These are phyloP conservation scores for Lactuca saligna DNA, from an alignment of 129 eudicot genomes.

Conservation along the genomic window DNA sequence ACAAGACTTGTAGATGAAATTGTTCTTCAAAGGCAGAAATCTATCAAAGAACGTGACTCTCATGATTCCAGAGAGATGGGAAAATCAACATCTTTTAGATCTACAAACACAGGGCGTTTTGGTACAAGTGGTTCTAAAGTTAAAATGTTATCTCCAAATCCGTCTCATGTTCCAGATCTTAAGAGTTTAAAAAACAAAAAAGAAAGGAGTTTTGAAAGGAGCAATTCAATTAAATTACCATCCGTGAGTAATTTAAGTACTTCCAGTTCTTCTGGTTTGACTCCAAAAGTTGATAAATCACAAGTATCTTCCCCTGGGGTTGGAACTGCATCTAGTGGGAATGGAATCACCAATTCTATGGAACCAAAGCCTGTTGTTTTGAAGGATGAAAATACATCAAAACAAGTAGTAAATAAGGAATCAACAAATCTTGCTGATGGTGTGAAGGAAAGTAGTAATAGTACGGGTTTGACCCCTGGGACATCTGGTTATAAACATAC, in stretches of 20 bases:
- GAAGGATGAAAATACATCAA: slow-evolving; percentile 46
- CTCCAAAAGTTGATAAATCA: slow-evolving; percentile 50
- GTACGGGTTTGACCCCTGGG: slow-evolving; percentile 29
- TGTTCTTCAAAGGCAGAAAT: slow-evolving; percentile 62
- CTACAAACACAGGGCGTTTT: slow-evolving; percentile 47
- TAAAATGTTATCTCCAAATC: slow-evolving; percentile 70
- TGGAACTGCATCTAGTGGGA: slow-evolving; percentile 45
- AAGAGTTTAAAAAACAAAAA: slow-evolving; percentile 52
- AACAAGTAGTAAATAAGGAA: slow-evolving; percentile 34
- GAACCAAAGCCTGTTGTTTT: slow-evolving; percentile 40
- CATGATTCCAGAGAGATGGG: slow-evolving; percentile 55
- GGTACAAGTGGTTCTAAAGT: slow-evolving; percentile 60
- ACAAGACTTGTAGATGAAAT: slow-evolving; percentile 70
- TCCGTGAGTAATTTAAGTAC: slow-evolving; percentile 30
- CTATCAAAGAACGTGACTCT: slow-evolving; percentile 47
- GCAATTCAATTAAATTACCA: slow-evolving; percentile 54
- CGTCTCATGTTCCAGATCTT: slow-evolving; percentile 49
- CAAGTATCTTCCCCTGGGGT: slow-evolving; percentile 23
- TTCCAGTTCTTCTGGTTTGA: slow-evolving; percentile 40
- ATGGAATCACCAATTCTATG: slow-evolving; percentile 34
- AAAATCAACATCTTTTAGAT: slow-evolving; percentile 77
- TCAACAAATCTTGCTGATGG: slow-evolving; percentile 48
- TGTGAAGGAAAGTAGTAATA: slow-evolving; percentile 44
- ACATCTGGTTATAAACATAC: slow-evolving; percentile 42
- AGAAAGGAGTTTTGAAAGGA: slow-evolving; percentile 69